Conservation (phyloP, 208 protist genomes). For the Trypanosoma rangeli region DNA sequence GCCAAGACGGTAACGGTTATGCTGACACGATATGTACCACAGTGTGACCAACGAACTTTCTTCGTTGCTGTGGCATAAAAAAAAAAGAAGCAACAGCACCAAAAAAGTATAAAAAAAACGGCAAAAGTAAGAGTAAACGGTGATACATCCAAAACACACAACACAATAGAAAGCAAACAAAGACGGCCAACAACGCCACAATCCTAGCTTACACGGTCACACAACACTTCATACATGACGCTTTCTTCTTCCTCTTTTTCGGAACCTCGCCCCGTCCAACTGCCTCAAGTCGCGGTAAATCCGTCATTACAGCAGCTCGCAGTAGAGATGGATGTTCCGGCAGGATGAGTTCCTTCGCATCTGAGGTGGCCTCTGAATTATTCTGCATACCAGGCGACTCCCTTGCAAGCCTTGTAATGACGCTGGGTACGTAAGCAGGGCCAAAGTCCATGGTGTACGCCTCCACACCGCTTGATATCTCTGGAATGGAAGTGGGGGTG, state of each 20-base stretch:
- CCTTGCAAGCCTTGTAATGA: too few species aligned
- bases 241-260: conserved; percentile 13
- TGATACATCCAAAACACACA: conserved; percentile 8
- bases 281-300: background rate
- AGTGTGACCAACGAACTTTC: background rate
- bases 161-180: conserved; percentile 21
- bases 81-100: conserved; percentile 4
- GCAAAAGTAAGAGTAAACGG: conserved; percentile 20
- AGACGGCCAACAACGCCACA: conserved; percentile 15
- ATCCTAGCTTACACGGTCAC: conserved; percentile 22
- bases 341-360: background rate
- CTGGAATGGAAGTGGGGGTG: conserved; percentile 42
- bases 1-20: background rate
- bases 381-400: background rate
- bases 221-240: conserved; percentile 36
- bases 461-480: conserved; percentile 63
- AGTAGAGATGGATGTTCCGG: background rate
- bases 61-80: background rate
- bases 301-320: background rate
- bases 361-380: background rate
- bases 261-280: background rate
- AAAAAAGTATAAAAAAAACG: conserved; percentile 7
- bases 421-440: too few species aligned
- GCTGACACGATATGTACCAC: background rate
- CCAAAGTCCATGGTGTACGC: conserved; percentile 87